Evolutionary conservation across 805 yeast species (phyloP).

Genomic region (Hanseniaspora jakobsenii): DNA sequence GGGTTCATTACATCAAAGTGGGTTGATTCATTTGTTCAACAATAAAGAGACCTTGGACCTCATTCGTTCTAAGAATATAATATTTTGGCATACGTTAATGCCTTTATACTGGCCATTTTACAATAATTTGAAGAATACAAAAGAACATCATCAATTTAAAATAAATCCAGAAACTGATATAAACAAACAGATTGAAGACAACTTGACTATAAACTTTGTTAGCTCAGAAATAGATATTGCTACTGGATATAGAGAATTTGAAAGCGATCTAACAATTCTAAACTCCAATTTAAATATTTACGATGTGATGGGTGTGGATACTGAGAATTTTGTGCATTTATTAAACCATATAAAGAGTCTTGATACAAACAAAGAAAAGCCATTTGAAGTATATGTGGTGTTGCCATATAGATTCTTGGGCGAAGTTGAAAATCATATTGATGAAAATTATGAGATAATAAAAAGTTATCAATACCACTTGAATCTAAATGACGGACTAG

Average conservation of each 20-base stretch:
- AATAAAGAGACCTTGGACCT: neutral
- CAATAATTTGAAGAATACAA: neutral
- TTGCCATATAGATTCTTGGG: neutral
- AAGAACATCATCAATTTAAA: too few species aligned
- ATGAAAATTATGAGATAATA: neutral
- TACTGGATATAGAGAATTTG: neutral
- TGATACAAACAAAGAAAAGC: neutral
- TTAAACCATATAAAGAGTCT: neutral
- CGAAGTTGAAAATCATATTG: neutral
- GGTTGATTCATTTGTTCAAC: conserved; percentile 58
- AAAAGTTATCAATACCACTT: conserved; percentile 1
- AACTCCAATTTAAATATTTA: neutral
- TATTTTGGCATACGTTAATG: conserved; percentile 13
- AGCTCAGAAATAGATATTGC: neutral
- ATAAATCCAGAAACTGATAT: neutral
- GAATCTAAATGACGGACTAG: conserved; percentile 9
- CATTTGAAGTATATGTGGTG: neutral
- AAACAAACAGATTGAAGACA: neutral
- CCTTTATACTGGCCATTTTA: conserved; percentile 13
- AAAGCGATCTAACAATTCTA: neutral
- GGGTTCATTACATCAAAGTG: conserved; percentile 86
- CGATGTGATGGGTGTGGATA: conserved; percentile 12
- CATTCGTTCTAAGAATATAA: neutral
- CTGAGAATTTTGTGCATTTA: conserved; percentile 2
- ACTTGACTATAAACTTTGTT: neutral